Percentiles rank a stretch among this genome's conserved stretches.
Evolutionary conservation across 1,139 yeast genomes (phyloP).

Genomic region (Wickerhamomyces sp.): DNA sequence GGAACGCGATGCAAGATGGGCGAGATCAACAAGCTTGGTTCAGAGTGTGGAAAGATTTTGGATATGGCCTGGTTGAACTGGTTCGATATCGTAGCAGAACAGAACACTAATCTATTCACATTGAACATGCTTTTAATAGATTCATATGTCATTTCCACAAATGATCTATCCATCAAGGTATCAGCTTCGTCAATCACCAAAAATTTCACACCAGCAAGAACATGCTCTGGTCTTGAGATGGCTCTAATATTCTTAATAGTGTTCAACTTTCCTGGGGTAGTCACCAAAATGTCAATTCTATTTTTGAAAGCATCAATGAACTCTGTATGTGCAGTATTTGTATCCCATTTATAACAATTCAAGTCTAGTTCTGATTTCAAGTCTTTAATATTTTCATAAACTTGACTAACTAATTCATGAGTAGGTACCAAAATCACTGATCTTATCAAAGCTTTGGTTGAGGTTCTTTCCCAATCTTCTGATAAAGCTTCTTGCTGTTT

Average conservation of each 20-base stretch:
- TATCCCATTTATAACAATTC: constrained; percentile 55
- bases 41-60: constrained; percentile 58
- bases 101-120: constrained; percentile 62
- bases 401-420: constrained; percentile 83
- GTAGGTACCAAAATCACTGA: constrained; percentile 82
- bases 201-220: constrained; percentile 45
- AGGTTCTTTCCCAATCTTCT: constrained; percentile 31
- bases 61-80: constrained; percentile 63
- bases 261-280: constrained; percentile 73
- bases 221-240: constrained; percentile 43
- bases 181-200: constrained; percentile 95
- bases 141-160: constrained; percentile 62
- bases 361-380: constrained; percentile 39
- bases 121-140: constrained; percentile 50
- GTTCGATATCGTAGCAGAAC: constrained; percentile 88
- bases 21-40: constrained; percentile 67
- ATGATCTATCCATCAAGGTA: constrained; percentile 81
- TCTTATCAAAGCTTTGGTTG: constrained; percentile 46
- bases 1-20: constrained; percentile 85
- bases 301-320: constrained; percentile 43
- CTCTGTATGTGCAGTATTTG: constrained; percentile 43
- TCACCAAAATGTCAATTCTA: constrained; percentile 72
- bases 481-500: constrained; percentile 50
- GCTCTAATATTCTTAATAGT: constrained; percentile 42
- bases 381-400: constrained; percentile 46